Evolutionary conservation across 2,329 filamentous ascomycete species (phyloP).

Genomic region (Emergomyces pasteurianus): DNA sequence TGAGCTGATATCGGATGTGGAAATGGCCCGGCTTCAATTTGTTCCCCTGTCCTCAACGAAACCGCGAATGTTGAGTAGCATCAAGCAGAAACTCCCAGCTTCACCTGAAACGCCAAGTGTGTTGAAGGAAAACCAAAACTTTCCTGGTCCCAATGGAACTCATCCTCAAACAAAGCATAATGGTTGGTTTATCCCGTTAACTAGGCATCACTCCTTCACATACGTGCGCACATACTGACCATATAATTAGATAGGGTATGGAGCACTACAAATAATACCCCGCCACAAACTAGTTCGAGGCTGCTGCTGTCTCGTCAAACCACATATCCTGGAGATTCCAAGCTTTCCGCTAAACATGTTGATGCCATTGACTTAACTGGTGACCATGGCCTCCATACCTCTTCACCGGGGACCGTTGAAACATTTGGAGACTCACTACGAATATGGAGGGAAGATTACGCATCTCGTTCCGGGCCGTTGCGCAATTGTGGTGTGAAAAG

Average conservation of each 20-base stretch:
- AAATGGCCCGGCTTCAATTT: constrained; percentile 36
- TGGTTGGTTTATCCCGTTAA: constrained; percentile 15
- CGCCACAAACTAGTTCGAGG: constrained; percentile 3
- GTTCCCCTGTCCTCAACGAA: constrained; percentile 29
- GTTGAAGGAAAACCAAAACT: constrained; percentile 5
- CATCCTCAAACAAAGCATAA: constrained; percentile 7
- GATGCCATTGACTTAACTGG: constrained; percentile 36
- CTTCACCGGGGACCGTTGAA: constrained; percentile 29
- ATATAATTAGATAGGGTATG: not conserved
- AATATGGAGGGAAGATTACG: constrained; percentile 35
- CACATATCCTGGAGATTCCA: constrained; percentile 9
- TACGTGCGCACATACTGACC: not conserved
- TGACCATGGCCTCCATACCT: constrained; percentile 23
- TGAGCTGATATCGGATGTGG: constrained; percentile 15
- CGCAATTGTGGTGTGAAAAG: constrained; percentile 35
- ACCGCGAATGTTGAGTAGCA: constrained; percentile 27
- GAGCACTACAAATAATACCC: constrained; percentile 7
- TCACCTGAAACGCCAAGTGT: constrained; percentile 15
- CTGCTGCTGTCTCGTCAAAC: constrained; percentile 3
- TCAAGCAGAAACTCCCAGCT: constrained; percentile 12
- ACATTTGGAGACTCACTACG: constrained; percentile 30
- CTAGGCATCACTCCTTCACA: not conserved
- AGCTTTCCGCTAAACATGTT: constrained; percentile 20
- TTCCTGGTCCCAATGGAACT: not conserved
- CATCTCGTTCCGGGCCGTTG: constrained; percentile 24